These are phyloP conservation scores for Fomitiporia mediterranea DNA, from an alignment of 1,284 basidiomycete species.

Conservation along the genomic window DNA sequence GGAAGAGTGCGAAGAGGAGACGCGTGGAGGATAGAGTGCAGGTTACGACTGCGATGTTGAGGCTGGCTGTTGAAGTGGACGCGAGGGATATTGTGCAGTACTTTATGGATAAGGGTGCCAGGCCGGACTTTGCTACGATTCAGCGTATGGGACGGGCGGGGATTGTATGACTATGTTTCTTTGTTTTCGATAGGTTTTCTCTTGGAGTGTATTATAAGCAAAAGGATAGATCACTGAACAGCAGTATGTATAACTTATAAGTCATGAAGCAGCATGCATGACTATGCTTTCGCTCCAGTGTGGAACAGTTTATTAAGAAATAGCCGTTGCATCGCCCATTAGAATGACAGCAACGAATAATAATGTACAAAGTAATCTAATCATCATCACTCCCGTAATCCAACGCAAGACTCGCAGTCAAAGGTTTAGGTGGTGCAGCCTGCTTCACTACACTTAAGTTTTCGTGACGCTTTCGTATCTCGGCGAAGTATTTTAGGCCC, in stretches of 20 bases:
- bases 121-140: slow-evolving; percentile 67
- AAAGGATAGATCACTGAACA: not conserved
- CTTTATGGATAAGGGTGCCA: slow-evolving; percentile 72
- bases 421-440: slow-evolving; percentile 29
- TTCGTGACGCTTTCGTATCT: slow-evolving; percentile 63
- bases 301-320: too few relatives aligned
- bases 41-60: slow-evolving; percentile 56
- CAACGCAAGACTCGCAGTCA: slow-evolving; percentile 47
- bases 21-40: slow-evolving; percentile 55
- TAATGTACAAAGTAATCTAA: slow-evolving; percentile 4
- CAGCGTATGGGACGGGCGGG: slow-evolving; percentile 35
- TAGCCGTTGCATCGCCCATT: too few relatives aligned
- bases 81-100: slow-evolving; percentile 71
- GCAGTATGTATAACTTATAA: too few relatives aligned
- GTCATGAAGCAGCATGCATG: too few relatives aligned
- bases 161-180: not conserved
- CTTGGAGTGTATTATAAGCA: too few relatives aligned
- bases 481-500: slow-evolving; percentile 81
- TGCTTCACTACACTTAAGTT: slow-evolving; percentile 28
- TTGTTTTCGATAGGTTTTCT: too few relatives aligned
- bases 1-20: slow-evolving; percentile 41
- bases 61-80: slow-evolving; percentile 53
- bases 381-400: slow-evolving; percentile 81
- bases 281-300: too few relatives aligned
- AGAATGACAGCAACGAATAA: not conserved